These are phyloP conservation scores for Phaeosphaeria sp. DNA, from an alignment of 2,329 filamentous ascomycete species.

Conservation along the genomic window DNA sequence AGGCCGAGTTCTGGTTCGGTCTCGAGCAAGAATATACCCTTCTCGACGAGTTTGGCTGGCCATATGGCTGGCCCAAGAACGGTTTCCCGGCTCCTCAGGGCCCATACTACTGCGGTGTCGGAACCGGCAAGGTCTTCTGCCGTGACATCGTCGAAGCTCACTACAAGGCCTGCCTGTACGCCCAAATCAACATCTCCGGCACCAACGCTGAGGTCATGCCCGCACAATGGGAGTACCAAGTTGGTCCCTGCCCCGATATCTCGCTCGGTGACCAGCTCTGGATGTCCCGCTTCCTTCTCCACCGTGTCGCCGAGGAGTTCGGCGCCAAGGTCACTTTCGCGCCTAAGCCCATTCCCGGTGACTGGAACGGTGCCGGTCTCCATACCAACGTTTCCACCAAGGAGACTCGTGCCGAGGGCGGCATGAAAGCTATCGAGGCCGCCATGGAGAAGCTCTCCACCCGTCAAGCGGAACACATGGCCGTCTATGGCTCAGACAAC, in stretches of 20 bases:
- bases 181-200: conserved; percentile 91
- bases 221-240: conserved; percentile 97
- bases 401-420: conserved; percentile 87
- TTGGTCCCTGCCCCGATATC: conserved; percentile 88
- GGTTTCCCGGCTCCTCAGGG: conserved; percentile 93
- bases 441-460: conserved; percentile 66
- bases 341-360: conserved; percentile 92
- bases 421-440: conserved; percentile 90
- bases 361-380: conserved; percentile 96
- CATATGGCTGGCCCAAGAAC: conserved; percentile 88
- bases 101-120: conserved; percentile 98
- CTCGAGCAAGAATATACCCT: conserved; percentile 98
- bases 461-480: conserved; percentile 68
- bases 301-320: conserved; percentile 94
- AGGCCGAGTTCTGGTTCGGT: conserved; percentile 93
- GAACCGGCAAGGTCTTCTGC: conserved; percentile 95
- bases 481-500: conserved; percentile 95
- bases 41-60: conserved; percentile 82
- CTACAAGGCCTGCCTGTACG: conserved; percentile 88
- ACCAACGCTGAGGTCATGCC: conserved; percentile 99
- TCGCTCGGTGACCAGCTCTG: conserved; percentile 94
- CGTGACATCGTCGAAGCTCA: conserved; percentile 96
- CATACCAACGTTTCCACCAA: conserved; percentile 93
- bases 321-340: conserved; percentile 94
- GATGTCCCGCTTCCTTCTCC: conserved; percentile 87